phyloP scores from a whole-genome alignment of 1,284 basidiomycete species.

The Irpex lacteus region DNA sequence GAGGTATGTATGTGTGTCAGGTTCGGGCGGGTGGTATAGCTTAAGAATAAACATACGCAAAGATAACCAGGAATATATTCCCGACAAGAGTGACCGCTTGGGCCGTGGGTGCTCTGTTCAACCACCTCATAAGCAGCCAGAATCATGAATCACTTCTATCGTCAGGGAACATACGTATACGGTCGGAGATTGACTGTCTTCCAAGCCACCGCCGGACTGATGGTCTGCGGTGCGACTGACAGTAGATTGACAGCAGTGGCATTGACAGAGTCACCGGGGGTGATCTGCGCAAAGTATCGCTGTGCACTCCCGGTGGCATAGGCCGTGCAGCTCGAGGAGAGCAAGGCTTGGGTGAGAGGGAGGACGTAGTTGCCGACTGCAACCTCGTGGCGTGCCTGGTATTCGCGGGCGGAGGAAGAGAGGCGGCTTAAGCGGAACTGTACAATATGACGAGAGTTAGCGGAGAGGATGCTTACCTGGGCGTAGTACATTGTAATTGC shows the following conservation, averaged over 20 bases:
- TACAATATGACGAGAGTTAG: not conserved
- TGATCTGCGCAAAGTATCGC: conserved; percentile 29
- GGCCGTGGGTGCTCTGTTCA: conserved; percentile 39
- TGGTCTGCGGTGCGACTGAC: conserved; percentile 44
- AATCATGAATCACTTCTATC: not conserved
- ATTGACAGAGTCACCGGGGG: conserved; percentile 31
- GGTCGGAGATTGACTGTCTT: conserved; percentile 43
- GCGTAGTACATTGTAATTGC: conserved; percentile 35
- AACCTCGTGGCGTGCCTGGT: conserved; percentile 31
- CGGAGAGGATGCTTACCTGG: conserved; percentile 20
- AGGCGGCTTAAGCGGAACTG: not conserved
- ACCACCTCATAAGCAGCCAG: not conserved
- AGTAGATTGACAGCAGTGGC: conserved; percentile 38
- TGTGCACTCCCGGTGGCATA: conserved; percentile 29
- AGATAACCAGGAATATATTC: conserved; percentile 48
- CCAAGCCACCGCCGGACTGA: conserved; percentile 36
- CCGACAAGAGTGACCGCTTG: conserved; percentile 51
- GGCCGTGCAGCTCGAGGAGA: conserved; percentile 22
- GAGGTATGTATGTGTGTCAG: not conserved
- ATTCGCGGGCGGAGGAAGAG: not conserved
- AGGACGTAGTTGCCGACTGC: conserved; percentile 31
- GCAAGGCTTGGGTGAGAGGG: conserved; percentile 24
- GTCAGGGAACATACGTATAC: conserved; percentile 30
- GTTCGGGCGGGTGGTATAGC: not conserved
- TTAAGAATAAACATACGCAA: conserved; percentile 27